Percentiles rank a stretch among this genome's conserved stretches.
Conservation (phyloP, 169 alveolate genomes). For the Cryptosporidium canis region DNA sequence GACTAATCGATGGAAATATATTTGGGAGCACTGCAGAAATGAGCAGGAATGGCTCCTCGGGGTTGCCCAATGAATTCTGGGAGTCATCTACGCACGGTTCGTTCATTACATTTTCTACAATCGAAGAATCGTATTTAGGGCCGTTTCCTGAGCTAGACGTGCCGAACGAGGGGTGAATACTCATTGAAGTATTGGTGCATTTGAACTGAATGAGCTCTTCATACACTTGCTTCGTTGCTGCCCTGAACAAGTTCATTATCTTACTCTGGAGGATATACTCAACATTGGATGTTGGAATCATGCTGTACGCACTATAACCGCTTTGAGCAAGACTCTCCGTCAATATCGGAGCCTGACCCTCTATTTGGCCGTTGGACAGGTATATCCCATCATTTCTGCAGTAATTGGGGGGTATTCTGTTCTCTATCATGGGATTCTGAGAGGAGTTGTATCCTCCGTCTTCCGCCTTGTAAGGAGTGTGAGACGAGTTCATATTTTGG, state of each 20-base stretch:
- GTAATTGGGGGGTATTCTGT: background rate
- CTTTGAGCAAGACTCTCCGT: background rate
- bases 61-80: background rate
- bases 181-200: background rate
- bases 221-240: constrained; percentile 59
- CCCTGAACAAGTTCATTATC: constrained; percentile 50
- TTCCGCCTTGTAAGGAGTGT: background rate
- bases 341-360: background rate
- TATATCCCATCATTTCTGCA: constrained; percentile 1
- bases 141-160: background rate
- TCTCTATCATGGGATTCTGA: background rate
- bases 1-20: constrained; percentile 52
- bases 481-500: background rate
- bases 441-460: background rate
- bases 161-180: constrained; percentile 3
- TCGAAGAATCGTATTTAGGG: constrained; percentile 50
- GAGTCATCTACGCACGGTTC: constrained; percentile 33
- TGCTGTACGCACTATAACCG: background rate
- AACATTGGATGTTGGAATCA: constrained; percentile 59
- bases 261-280: constrained; percentile 54
- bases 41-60: constrained; percentile 77
- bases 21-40: constrained; percentile 77
- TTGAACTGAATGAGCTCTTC: constrained; percentile 56
- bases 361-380: background rate
- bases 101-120: constrained; percentile 73